Conservation (phyloP, 768 basidiomycete species). For the Ramaria sp. region DNA sequence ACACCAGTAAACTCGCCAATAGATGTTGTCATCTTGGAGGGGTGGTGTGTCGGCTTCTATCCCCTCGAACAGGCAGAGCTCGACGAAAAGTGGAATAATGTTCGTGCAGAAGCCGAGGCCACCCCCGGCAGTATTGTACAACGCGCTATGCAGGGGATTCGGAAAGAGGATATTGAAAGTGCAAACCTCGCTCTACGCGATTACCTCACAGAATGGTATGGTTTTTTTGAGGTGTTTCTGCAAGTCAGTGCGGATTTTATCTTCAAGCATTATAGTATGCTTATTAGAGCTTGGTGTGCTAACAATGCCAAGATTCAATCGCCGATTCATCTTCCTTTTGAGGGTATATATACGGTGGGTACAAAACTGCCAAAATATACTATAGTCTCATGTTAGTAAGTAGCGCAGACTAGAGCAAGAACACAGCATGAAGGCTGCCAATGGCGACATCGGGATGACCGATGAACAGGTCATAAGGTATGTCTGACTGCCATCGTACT, state of each 20-base stretch:
- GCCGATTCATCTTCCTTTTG: constrained; percentile 24
- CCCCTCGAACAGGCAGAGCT: constrained; percentile 45
- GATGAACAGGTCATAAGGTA: constrained; percentile 61
- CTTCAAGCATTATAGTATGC: background rate
- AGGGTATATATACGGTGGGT: constrained; percentile 46
- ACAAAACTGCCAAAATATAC: background rate
- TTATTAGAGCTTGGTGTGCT: too few relatives aligned
- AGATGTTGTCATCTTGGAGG: constrained; percentile 87
- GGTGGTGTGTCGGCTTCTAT: constrained; percentile 90
- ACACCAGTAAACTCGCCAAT: constrained; percentile 36
- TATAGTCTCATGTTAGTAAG: background rate
- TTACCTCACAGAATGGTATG: constrained; percentile 58
- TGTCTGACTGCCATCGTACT: background rate
- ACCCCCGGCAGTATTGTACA: background rate
- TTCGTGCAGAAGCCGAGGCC: constrained; percentile 20
- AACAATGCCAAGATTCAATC: constrained; percentile 27
- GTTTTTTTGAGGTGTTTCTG: constrained; percentile 59
- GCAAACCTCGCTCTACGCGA: constrained; percentile 50
- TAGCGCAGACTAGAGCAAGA: constrained; percentile 87
- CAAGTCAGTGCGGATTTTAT: constrained; percentile 38
- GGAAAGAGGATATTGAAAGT: constrained; percentile 40
- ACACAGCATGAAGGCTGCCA: constrained; percentile 72
- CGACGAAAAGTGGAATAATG: constrained; percentile 36
- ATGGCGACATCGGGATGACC: constrained; percentile 83
- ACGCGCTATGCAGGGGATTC: constrained; percentile 23